Evolutionary conservation across 2,329 filamentous ascomycete genomes (phyloP).

Genomic region (Chrysosporium keratinophilum): DNA sequence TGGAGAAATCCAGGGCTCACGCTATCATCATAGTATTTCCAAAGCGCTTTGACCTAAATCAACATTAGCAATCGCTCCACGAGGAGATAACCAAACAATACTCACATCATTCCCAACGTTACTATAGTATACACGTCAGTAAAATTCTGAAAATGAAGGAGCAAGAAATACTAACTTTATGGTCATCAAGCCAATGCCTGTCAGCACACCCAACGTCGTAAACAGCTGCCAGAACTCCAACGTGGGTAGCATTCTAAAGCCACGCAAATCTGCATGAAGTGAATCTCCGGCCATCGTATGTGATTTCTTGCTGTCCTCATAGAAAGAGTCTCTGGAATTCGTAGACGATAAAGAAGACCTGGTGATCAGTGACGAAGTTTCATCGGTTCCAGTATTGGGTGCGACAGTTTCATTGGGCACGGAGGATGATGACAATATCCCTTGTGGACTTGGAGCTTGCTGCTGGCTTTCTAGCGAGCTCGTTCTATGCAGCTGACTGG

Average conservation of each 20-base stretch:
- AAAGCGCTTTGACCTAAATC: conserved; percentile 59
- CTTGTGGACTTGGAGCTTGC: conserved; percentile 21
- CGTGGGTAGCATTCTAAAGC: conserved; percentile 59
- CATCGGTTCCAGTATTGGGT: conserved; percentile 45
- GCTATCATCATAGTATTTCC: conserved; percentile 71
- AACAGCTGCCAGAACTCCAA: conserved; percentile 89
- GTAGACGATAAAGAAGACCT: conserved; percentile 41
- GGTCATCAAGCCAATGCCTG: conserved; percentile 92
- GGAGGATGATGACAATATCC: conserved; percentile 23
- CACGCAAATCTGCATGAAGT: conserved; percentile 83
- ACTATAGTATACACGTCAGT: conserved; percentile 43
- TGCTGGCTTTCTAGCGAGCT: conserved; percentile 26
- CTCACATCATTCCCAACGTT: conserved; percentile 83
- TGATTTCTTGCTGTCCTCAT: conserved; percentile 46
- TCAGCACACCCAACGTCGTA: conserved; percentile 74
- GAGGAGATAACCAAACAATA: not conserved
- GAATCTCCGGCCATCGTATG: conserved; percentile 58
- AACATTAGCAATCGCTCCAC: conserved; percentile 10
- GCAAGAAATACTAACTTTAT: conserved; percentile 65
- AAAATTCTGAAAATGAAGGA: not conserved
- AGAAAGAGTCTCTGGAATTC: conserved; percentile 39
- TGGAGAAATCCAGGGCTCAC: conserved; percentile 65
- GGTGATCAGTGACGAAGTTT: conserved; percentile 73
- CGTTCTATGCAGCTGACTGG: conserved; percentile 27
- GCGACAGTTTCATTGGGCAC: conserved; percentile 22